These are phyloP conservation scores for Candida cerambycidarum DNA, from an alignment of 805 yeast genomes.

Conservation along the genomic window DNA sequence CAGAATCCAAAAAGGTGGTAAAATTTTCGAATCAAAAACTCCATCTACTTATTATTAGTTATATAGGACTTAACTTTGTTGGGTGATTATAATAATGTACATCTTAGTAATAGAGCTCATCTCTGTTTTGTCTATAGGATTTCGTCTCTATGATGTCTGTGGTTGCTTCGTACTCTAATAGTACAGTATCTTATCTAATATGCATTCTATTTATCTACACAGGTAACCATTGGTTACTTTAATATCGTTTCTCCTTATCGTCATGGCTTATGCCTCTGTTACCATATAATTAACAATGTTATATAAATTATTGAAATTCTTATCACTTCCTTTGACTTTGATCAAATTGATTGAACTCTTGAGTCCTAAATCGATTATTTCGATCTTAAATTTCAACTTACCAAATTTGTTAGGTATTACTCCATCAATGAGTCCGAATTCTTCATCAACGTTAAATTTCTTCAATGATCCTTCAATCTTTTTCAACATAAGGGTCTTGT, in stretches of 20 bases:
- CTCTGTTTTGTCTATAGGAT: no score
- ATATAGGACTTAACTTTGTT: not conserved
- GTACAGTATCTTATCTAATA: no score
- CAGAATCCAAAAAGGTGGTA: conserved; percentile 91
- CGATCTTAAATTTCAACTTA: conserved; percentile 47
- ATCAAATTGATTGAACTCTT: conserved; percentile 42
- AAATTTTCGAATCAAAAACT: conserved; percentile 86
- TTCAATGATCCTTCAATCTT: conserved; percentile 50
- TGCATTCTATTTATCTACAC: conserved; percentile 4
- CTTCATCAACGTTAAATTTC: conserved; percentile 43
- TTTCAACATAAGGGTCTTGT: conserved; percentile 45
- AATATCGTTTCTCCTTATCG: no score
- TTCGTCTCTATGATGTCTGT: no score
- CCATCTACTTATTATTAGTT: conserved; percentile 94
- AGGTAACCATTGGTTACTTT: no score
- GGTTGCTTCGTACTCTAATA: no score
- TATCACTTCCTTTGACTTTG: conserved; percentile 46
- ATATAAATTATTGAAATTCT: conserved; percentile 44
- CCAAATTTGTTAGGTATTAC: conserved; percentile 48
- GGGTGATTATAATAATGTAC: conserved; percentile 1
- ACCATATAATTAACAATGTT: conserved; percentile 46
- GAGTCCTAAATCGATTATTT: conserved; percentile 36
- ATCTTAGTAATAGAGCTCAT: not conserved
- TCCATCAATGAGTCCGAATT: conserved; percentile 45
- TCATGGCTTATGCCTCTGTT: conserved; percentile 22